Conservation (phyloP, 2,329 filamentous ascomycete species). For the Penicillium hordei region DNA sequence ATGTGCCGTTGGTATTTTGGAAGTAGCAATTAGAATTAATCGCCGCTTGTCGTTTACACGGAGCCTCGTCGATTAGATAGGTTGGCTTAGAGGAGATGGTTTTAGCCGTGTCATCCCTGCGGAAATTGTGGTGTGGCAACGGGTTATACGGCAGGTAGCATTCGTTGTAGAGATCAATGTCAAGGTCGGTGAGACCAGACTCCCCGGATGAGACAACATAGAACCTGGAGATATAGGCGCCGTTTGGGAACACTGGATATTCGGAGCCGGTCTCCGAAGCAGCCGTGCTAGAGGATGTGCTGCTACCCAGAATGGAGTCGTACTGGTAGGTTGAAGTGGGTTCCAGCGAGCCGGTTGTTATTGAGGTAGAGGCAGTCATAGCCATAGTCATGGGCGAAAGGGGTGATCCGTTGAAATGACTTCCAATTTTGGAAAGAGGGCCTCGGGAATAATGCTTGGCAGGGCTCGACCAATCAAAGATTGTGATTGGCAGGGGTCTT, state of each 20-base stretch:
- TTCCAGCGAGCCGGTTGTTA: background rate
- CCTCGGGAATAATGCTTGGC: background rate
- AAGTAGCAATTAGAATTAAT: constrained; percentile 1
- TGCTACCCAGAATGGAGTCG: background rate
- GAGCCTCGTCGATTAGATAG: background rate
- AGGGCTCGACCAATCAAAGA: background rate
- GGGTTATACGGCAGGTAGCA: background rate
- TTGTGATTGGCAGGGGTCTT: no score
- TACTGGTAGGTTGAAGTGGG: background rate
- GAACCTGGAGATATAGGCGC: background rate
- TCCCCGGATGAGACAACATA: background rate
- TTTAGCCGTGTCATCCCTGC: background rate
- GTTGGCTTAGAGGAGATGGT: background rate
- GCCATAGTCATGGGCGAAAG: background rate
- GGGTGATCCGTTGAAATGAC: background rate
- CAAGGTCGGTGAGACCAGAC: background rate
- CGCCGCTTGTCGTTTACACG: background rate
- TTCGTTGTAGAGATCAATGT: background rate
- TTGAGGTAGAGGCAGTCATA: background rate
- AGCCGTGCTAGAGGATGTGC: background rate
- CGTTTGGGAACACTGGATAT: background rate
- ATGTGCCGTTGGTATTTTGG: background rate
- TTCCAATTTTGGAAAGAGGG: background rate
- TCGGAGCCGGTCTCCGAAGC: background rate
- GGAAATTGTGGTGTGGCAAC: background rate